phyloP scores from a whole-genome alignment of 1,284 basidiomycete species.

The Cronartium quercuum region DNA sequence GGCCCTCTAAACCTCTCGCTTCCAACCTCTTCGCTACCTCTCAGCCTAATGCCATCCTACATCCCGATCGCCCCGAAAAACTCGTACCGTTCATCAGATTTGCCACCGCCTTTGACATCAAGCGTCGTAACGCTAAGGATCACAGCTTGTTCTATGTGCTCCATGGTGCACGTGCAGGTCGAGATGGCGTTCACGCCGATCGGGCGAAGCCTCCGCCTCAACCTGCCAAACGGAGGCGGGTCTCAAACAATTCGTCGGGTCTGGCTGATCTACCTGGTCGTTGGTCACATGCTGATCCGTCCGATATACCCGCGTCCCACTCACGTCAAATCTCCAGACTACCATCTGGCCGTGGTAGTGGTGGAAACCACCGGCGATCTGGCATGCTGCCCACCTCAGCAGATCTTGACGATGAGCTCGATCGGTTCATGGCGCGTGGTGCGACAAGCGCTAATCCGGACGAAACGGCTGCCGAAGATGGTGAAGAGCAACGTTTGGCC shows the following conservation, averaged over 20 bases:
- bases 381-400: slow-evolving; percentile 1
- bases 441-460: not conserved
- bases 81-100: slow-evolving; percentile 31
- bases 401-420: slow-evolving; percentile 20
- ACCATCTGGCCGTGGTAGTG: not conserved
- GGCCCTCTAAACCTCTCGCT: slow-evolving; percentile 29
- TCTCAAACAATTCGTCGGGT: not conserved
- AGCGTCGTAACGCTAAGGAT: not conserved
- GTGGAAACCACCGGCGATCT: not conserved
- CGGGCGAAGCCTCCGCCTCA: not conserved
- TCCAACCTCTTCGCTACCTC: not conserved
- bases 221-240: not conserved
- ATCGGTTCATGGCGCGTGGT: slow-evolving; percentile 8
- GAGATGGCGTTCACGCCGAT: slow-evolving; percentile 13
- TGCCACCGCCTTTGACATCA: slow-evolving; percentile 10
- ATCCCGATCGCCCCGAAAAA: slow-evolving; percentile 16
- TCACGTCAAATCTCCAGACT: not conserved
- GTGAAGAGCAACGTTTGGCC: not conserved
- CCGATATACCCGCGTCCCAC: not conserved
- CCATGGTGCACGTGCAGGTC: slow-evolving; percentile 11
- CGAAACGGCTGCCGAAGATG: not conserved
- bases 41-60: slow-evolving; percentile 1
- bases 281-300: not conserved
- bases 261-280: not conserved
- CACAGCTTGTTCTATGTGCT: slow-evolving; percentile 32